Evolutionary conservation across 495 filamentous ascomycete genomes (phyloP).

Genomic region (Aspergillus biplanus): DNA sequence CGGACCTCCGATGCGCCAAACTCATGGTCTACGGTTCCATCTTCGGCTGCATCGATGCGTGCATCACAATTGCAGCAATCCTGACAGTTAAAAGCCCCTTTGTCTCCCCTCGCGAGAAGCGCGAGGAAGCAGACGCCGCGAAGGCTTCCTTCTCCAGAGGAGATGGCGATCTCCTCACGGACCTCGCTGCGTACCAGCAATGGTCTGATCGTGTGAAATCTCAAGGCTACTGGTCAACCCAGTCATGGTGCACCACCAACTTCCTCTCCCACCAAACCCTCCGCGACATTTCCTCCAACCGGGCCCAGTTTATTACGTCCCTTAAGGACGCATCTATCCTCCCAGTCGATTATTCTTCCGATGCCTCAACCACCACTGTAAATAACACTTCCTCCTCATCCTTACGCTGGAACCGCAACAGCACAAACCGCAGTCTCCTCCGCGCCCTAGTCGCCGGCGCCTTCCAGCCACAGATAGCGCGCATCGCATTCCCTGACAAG

Average conservation of each 20-base stretch:
- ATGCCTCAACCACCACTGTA: conserved; percentile 21
- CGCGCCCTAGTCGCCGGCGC: conserved; percentile 88
- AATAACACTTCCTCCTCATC: conserved; percentile 12
- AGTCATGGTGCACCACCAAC: conserved; percentile 82
- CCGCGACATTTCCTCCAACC: conserved; percentile 83
- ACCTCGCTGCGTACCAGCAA: conserved; percentile 79
- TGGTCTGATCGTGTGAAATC: conserved; percentile 69
- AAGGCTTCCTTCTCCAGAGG: conserved; percentile 70
- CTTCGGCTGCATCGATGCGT: conserved; percentile 87
- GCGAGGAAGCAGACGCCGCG: conserved; percentile 81
- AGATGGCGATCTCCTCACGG: conserved; percentile 86
- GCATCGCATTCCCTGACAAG: conserved; percentile 91
- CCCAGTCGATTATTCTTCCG: conserved; percentile 50
- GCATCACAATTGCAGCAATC: conserved; percentile 87
- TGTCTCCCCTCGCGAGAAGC: conserved; percentile 74
- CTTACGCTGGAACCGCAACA: conserved; percentile 52
- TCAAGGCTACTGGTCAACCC: conserved; percentile 62
- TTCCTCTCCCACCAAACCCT: conserved; percentile 85
- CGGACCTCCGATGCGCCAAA: conserved; percentile 90
- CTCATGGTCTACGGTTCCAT: conserved; percentile 94
- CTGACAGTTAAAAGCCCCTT: conserved; percentile 86
- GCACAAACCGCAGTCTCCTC: conserved; percentile 63
- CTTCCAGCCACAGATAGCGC: conserved; percentile 88
- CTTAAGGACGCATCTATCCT: conserved; percentile 85
- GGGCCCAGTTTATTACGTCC: conserved; percentile 81